Base-by-base conservation (phyloP, 108 stramenopile species). In the Cylindrotheca fusiformis region DNA sequence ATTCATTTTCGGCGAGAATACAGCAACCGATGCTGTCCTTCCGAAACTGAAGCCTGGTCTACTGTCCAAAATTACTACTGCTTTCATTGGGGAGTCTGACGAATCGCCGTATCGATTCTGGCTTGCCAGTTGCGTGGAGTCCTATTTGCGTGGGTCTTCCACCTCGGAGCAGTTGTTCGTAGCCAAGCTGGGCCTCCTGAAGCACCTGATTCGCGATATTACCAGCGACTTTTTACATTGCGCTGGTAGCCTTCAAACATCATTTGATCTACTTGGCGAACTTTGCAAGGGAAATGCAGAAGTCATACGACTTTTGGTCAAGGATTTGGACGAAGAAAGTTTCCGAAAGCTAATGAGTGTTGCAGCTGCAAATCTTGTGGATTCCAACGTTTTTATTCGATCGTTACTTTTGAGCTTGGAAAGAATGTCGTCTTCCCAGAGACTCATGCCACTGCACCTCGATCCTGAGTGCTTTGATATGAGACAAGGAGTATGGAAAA, bases 351-450 rank as follows among this genome's bases (percentile, higher is more conserved):
- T 87, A 14, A 85, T 92, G 81, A 64, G 67, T 47, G 80, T 86
- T 32, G 80, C 81, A 30, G 72, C 84, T 31, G 71, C 84, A 30
- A 87, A 94, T 62, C 70, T 96, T 18, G 83, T 96, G 25, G 95
- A 96, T 72, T 86, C 85, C 44, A 96, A 96, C 62, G 95, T 96
- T 19, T 96, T 96, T 75, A 67, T 96, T 46, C 85, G 91, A 19
- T 79, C 87, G 30, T 46, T 94, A 23, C 45, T 88, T 1, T 60
- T 93, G 18, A 87, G 78, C 28, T 24, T 92, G 49, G 89, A 93
- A 58, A 63, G 76, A n/a, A 55, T 84, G 32, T 65, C 83, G 10
- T 50, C 76, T 8, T 60, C 65, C 19, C 29, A 47, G 22, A 19
- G 36, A 10, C 29, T 67, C 0, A 23, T 64, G 30, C 58, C 51